These are phyloP conservation scores for Dendrobium chrysotoxum DNA, from an alignment of 106 monocot species.

Conservation along the genomic window DNA sequence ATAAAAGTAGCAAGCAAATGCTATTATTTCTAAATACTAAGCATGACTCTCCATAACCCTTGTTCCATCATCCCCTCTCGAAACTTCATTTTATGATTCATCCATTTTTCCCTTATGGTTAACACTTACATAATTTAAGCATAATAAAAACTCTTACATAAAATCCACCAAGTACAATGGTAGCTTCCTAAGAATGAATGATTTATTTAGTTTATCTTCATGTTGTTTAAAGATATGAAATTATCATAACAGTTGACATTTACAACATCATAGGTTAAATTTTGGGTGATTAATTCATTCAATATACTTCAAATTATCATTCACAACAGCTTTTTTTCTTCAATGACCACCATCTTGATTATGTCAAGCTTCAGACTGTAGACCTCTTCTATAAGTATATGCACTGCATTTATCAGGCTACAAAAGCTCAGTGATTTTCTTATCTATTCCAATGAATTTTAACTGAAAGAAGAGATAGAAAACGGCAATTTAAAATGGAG, in stretches of 20 bases:
- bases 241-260: neutral
- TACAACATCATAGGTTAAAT: neutral
- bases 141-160: neutral
- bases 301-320: neutral
- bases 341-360: neutral
- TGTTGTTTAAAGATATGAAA: neutral
- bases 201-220: neutral
- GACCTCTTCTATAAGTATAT: neutral
- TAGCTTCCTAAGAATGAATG: neutral
- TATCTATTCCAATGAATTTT: neutral
- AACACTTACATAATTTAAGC: neutral
- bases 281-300: slow-evolving; percentile 1
- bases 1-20: neutral
- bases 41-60: neutral
- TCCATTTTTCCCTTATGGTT: neutral
- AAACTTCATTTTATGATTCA: neutral
- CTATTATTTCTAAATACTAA: neutral
- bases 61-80: neutral
- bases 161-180: neutral
- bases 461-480: neutral
- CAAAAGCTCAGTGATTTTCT: neutral
- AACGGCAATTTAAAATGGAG: neutral
- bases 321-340: neutral
- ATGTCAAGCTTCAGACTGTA: neutral
- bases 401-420: neutral